Evolutionary conservation across 352 stramenopile genomes (phyloP), one percentile per base, ranked within the genome.

Genomic region (Phytophthora pseudosyringae): DNA sequence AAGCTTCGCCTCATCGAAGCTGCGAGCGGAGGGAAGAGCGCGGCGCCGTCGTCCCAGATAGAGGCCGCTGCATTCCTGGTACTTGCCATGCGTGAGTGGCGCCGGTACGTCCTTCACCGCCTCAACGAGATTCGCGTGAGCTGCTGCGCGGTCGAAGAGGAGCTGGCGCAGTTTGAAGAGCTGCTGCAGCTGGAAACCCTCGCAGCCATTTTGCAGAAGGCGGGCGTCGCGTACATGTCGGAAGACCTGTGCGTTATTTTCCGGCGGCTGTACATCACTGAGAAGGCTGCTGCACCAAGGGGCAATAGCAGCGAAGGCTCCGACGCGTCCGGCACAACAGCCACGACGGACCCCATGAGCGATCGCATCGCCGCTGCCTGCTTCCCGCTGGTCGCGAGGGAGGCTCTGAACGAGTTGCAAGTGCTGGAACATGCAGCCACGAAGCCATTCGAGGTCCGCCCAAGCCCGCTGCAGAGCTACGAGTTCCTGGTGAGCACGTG

Each of bases 81-180:
- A 3, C 35, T 92, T 1, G 73, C 76, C 7, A 39, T 93, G 9
- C 39, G 76, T 13, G 86, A 95, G 56, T 95, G 86, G 84, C 78
- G 87, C 33, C 73, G 70, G 3, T 93, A 93, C 53, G 69, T 93
- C 12, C 67, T 89, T 16, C 58, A 81, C n/a, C 78, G 81, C 10
- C 79, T 95, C 47, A 84, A 89, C 56, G 83, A 91, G 31, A 57
- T 95, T 3, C 78, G 79, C 5, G 73, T 90, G 13, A 70, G 80
- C 11, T 91, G 81, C 47, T 87, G 73, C 54, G 66, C 62, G 13
- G 75, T 85, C 29, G 76, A 91, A 28, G 79, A 85, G 26, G 81
- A 91, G 11, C 71, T 91, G 39, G 40, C 53, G 0, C 76, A 80
- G 1, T 87, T 90, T 51, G 80, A 86, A 13, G 25, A 73, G 12